Percentiles rank a stretch among this genome's conserved stretches.
Evolutionary conservation across 176 grass and related monocot species (phyloP).

Genomic region (Aegilops bicornis): DNA sequence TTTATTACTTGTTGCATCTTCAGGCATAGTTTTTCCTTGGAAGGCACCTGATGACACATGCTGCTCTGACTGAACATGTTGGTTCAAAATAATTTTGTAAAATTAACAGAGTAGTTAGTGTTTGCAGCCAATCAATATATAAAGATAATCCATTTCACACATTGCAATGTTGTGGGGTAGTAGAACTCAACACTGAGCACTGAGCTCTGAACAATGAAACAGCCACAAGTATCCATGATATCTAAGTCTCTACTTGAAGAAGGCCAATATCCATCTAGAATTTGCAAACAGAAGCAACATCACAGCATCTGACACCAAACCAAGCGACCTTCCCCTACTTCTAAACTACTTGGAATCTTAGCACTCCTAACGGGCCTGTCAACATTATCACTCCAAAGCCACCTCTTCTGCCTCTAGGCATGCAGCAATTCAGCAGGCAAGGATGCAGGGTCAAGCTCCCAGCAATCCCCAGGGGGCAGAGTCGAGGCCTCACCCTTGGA

Average conservation of each 20-base stretch:
- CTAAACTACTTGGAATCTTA: conserved; percentile 13
- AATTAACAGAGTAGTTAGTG: conserved; percentile 2
- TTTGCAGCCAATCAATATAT: neutral
- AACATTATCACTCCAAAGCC: neutral
- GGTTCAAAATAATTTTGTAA: neutral
- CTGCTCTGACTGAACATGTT: neutral
- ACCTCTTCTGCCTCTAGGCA: neutral
- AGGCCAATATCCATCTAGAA: neutral
- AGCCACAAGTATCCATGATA: neutral
- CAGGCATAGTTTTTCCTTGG: neutral
- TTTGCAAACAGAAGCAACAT: neutral
- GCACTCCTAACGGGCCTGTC: conserved; percentile 6
- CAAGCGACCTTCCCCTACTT: neutral
- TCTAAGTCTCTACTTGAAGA: conserved; percentile 20
- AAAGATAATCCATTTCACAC: neutral
- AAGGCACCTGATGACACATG: neutral
- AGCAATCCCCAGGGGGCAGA: conserved; percentile 59
- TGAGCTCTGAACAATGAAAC: neutral
- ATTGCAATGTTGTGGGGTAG: neutral
- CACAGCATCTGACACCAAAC: neutral
- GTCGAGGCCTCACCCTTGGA: conserved; percentile 38
- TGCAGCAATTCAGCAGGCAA: conserved; percentile 61
- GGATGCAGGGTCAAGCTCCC: conserved; percentile 92
- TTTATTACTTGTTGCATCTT: neutral
- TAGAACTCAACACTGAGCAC: neutral